A percentile compares a stretch with the other conserved stretches of the same genome.
Conservation (phyloP, 352 stramenopile genomes). For the Phytophthora meadii region DNA sequence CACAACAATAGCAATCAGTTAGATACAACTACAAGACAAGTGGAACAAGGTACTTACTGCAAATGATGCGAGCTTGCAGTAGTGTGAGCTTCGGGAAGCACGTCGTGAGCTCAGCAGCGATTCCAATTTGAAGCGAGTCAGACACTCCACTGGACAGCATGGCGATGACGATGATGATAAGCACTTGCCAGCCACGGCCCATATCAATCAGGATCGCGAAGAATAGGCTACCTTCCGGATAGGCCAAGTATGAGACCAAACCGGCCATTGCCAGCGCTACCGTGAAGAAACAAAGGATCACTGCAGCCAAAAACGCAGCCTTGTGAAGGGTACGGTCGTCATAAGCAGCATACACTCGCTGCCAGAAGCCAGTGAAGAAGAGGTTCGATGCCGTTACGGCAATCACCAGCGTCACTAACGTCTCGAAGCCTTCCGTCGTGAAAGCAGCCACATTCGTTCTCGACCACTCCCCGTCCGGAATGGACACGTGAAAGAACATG, state of each 20-base stretch:
- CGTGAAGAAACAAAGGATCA: constrained; percentile 75
- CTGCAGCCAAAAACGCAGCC: constrained; percentile 46
- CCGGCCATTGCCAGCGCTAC: constrained; percentile 69
- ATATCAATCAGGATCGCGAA: constrained; percentile 83
- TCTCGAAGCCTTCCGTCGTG: constrained; percentile 69
- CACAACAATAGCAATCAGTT: background rate
- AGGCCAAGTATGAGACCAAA: constrained; percentile 76
- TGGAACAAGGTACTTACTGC: constrained; percentile 29
- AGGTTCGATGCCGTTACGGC: constrained; percentile 69
- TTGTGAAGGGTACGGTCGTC: constrained; percentile 62
- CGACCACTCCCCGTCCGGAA: constrained; percentile 60
- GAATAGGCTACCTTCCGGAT: constrained; percentile 65
- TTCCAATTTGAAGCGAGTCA: constrained; percentile 80
- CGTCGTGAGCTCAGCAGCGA: constrained; percentile 74
- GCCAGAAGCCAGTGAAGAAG: constrained; percentile 88
- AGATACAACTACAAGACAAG: background rate
- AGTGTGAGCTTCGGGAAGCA: constrained; percentile 75
- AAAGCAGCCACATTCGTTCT: constrained; percentile 67
- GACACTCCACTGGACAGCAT: constrained; percentile 69
- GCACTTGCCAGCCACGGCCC: constrained; percentile 67
- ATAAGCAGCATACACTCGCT: constrained; percentile 71
- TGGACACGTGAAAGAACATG: constrained; percentile 62
- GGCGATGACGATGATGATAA: constrained; percentile 74
- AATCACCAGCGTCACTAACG: constrained; percentile 75
- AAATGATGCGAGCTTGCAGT: constrained; percentile 61